A percentile compares a stretch with the other conserved stretches of the same genome.
Evolutionary conservation across 176 grass and related monocot genomes (phyloP).

Genomic region (Triticum aestivum): IWGSC_CS_RefSeq_v2.1 NC_057801.1:419198424-419198923

Average conservation of each 20-base stretch:
- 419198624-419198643: neutral
- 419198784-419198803: neutral
- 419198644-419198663: neutral
- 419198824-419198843: neutral
- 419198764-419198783: neutral
- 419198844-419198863: neutral
- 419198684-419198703: neutral
- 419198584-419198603: neutral
- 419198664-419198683: neutral
- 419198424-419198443: neutral
- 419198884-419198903: too few species aligned
- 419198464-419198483: neutral
- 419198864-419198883: too few species aligned
- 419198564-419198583: neutral
- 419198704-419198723: neutral
- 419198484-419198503: neutral
- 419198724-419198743: neutral
- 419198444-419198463: neutral
- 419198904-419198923: too few species aligned
- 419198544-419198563: neutral
- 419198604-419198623: neutral
- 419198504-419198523: neutral
- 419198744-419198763: neutral
- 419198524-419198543: neutral
- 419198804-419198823: neutral